Evolutionary conservation across 148 eudicot genomes (phyloP).

Genomic region (Chenopodium quinoa): DNA sequence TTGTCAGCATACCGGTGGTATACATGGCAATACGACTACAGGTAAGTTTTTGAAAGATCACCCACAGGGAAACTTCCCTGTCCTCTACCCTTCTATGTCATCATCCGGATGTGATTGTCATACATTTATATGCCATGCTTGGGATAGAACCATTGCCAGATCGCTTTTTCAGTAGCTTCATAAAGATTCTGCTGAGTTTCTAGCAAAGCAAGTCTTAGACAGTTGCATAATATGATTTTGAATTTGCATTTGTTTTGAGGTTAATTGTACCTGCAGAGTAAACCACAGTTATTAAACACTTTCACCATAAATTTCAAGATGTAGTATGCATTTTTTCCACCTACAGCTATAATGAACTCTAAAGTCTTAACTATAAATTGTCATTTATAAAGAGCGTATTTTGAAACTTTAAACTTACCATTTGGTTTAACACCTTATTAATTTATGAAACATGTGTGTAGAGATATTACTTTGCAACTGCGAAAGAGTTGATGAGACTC

Average conservation of each 20-base stretch:
- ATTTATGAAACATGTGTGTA: conserved; percentile 24
- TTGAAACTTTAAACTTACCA: too few species aligned
- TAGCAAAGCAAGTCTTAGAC: neutral
- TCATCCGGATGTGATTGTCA: neutral
- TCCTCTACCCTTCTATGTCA: neutral
- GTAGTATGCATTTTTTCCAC: neutral
- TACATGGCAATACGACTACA: conserved; percentile 59
- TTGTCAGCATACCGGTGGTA: conserved; percentile 67
- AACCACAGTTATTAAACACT: too few species aligned
- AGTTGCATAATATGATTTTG: neutral
- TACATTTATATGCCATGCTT: neutral
- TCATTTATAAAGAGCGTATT: neutral
- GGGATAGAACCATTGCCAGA: neutral
- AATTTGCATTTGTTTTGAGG: too few species aligned
- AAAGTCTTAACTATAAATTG: too few species aligned
- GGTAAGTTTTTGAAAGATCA: conserved; percentile 33
- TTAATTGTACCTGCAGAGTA: too few species aligned
- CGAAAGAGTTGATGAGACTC: conserved; percentile 81
- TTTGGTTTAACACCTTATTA: neutral
- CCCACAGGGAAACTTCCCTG: neutral
- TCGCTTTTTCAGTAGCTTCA: neutral
- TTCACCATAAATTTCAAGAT: too few species aligned
- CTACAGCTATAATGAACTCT: neutral
- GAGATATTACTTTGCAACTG: conserved; percentile 74
- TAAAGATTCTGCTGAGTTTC: neutral